A percentile compares a stretch with the other conserved stretches of the same genome.
Evolutionary conservation across 2,329 filamentous ascomycete species (phyloP).

Genomic region (Atkinsonella texensis): DNA sequence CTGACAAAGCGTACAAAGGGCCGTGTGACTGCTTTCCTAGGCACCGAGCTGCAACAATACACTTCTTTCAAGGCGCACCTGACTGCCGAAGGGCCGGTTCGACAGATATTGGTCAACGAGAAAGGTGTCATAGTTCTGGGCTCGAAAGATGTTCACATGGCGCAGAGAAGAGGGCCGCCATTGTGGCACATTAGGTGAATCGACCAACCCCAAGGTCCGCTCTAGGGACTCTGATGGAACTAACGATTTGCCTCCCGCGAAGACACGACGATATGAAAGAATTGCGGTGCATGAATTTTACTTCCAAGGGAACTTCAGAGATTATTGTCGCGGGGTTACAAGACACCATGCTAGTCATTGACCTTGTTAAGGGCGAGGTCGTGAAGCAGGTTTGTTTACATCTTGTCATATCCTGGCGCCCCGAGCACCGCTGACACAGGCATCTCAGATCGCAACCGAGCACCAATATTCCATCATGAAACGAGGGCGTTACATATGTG

Average conservation of each 20-base stretch:
- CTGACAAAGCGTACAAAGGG: slow-evolving; percentile 45
- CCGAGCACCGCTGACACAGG: slow-evolving; percentile 18
- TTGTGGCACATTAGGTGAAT: slow-evolving; percentile 74
- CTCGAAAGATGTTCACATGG: slow-evolving; percentile 74
- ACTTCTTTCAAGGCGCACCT: slow-evolving; percentile 79
- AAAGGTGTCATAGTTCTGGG: slow-evolving; percentile 82
- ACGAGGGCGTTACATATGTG: slow-evolving; percentile 80
- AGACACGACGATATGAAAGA: slow-evolving; percentile 71
- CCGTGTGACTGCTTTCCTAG: slow-evolving; percentile 78
- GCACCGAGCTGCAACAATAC: slow-evolving; percentile 74
- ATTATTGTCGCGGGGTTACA: slow-evolving; percentile 83
- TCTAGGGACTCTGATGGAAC: neutral
- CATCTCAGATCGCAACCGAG: slow-evolving; percentile 34
- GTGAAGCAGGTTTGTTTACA: slow-evolving; percentile 43
- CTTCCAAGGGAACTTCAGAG: slow-evolving; percentile 69
- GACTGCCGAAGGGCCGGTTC: slow-evolving; percentile 62
- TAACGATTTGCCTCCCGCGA: too few species aligned
- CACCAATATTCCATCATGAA: slow-evolving; percentile 87
- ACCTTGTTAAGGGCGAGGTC: slow-evolving; percentile 58
- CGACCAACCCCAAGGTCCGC: neutral
- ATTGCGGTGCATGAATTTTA: slow-evolving; percentile 90
- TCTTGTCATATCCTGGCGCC: neutral
- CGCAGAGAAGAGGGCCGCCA: slow-evolving; percentile 67
- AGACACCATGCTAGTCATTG: slow-evolving; percentile 68
- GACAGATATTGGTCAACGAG: slow-evolving; percentile 83